Conservation (phyloP, 1,139 yeast species). For the Suhomyces chickasaworum region DNA sequence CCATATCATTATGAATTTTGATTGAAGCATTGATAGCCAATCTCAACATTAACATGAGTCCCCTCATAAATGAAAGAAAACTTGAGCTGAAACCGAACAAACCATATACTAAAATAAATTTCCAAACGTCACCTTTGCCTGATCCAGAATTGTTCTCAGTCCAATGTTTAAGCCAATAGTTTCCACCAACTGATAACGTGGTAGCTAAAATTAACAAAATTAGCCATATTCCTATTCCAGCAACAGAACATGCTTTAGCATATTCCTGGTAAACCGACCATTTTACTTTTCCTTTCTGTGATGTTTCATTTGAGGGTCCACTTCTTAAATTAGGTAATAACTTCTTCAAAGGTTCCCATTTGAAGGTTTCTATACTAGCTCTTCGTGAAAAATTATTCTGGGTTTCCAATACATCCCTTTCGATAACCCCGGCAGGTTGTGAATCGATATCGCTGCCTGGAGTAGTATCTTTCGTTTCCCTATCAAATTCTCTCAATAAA, state of each 20-base stretch:
- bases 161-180: slow-evolving; percentile 65
- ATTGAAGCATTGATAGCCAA: slow-evolving; percentile 28
- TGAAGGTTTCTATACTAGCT: slow-evolving; percentile 37
- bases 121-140: slow-evolving; percentile 28
- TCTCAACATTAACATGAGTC: slow-evolving; percentile 21
- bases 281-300: slow-evolving; percentile 33
- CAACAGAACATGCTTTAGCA: slow-evolving; percentile 27
- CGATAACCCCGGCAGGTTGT: not conserved
- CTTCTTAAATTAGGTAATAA: slow-evolving; percentile 28
- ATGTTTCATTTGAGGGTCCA: slow-evolving; percentile 27
- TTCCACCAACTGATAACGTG: slow-evolving; percentile 33
- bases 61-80: slow-evolving; percentile 24
- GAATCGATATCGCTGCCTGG: not conserved
- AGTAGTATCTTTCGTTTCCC: slow-evolving; percentile 1
- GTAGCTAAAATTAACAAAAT: slow-evolving; percentile 18
- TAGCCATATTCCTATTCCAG: slow-evolving; percentile 23
- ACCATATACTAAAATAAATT: slow-evolving; percentile 34
- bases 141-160: slow-evolving; percentile 46
- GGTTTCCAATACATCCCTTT: not conserved
- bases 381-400: slow-evolving; percentile 16
- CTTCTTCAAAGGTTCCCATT: slow-evolving; percentile 33
- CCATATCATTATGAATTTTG: slow-evolving; percentile 30
- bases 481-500: slow-evolving; percentile 30
- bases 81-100: slow-evolving; percentile 27
- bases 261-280: slow-evolving; percentile 28